Conservation (phyloP, 345 rosid species). For the Corchorus capsularis region DNA sequence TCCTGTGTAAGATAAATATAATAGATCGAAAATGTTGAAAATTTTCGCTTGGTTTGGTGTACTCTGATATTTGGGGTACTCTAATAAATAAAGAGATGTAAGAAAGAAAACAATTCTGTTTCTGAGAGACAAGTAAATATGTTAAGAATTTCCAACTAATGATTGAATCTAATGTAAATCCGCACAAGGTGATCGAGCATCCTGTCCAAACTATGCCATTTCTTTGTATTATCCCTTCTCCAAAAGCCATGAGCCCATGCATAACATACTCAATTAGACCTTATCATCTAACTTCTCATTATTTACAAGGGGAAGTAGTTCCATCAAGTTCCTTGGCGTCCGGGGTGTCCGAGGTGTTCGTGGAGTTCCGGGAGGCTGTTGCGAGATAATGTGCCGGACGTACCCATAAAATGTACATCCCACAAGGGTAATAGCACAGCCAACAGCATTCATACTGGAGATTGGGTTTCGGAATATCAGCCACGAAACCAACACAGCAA, state of each 20-base stretch:
- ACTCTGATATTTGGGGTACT: neutral
- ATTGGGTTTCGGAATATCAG: slow-evolving; percentile 91
- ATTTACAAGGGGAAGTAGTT: slow-evolving; percentile 85
- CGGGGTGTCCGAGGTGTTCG: slow-evolving; percentile 90
- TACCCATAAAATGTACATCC: slow-evolving; percentile 98
- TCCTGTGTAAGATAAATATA: neutral
- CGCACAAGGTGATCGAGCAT: slow-evolving; percentile 7
- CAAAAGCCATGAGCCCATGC: slow-evolving; percentile 15
- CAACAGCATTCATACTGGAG: slow-evolving; percentile 81
- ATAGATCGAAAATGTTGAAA: neutral
- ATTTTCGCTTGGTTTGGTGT: neutral
- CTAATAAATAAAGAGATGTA: slow-evolving; percentile 12
- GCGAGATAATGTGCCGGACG: slow-evolving; percentile 82
- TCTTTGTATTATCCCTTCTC: slow-evolving; percentile 5
- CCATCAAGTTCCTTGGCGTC: slow-evolving; percentile 75
- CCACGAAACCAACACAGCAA: slow-evolving; percentile 95
- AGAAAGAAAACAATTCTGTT: slow-evolving; percentile 25
- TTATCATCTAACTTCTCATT: slow-evolving; percentile 87
- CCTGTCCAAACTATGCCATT: neutral
- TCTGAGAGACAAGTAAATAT: slow-evolving; percentile 14
- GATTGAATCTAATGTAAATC: slow-evolving; percentile 23
- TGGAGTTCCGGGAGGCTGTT: slow-evolving; percentile 80
- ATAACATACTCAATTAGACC: slow-evolving; percentile 37
- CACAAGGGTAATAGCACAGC: slow-evolving; percentile 84
- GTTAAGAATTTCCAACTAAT: slow-evolving; percentile 12